Percentiles rank a stretch among this genome's conserved stretches.
Evolutionary conservation across 352 stramenopile species (phyloP).

Genomic region (Phytopythium delawarense): DNA sequence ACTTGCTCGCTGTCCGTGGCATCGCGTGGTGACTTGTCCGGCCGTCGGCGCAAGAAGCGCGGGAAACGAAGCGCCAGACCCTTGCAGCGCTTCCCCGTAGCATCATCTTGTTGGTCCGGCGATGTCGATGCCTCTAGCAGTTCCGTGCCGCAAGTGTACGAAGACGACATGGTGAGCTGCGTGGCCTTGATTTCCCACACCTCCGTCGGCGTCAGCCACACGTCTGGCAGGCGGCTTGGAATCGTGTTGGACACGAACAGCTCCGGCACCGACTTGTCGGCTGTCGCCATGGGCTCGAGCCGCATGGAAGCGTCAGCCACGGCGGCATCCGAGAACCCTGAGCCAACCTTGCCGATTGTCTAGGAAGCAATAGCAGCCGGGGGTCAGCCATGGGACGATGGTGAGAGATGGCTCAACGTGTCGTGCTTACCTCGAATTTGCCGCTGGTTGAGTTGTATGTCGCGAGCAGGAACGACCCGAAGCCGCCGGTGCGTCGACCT

Average conservation of each 20-base stretch:
- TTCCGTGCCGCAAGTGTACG: constrained; percentile 88
- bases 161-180: constrained; percentile 95
- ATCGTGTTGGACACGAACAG: constrained; percentile 33
- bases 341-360: constrained; percentile 92
- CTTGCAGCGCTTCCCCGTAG: constrained; percentile 18
- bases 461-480: constrained; percentile 98
- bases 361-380: constrained; percentile 5
- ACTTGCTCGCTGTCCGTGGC: constrained; percentile 96
- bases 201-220: constrained; percentile 92
- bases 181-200: constrained; percentile 99
- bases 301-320: constrained; percentile 67
- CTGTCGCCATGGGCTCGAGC: constrained; percentile 28
- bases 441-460: constrained; percentile 93
- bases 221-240: constrained; percentile 77
- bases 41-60: constrained; percentile 94
- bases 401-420: too few species aligned
- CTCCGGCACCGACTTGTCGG: constrained; percentile 50
- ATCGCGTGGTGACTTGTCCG: constrained; percentile 95
- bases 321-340: constrained; percentile 97
- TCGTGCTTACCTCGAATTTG: constrained; percentile 89
- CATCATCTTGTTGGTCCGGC: neutral
- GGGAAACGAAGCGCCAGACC: constrained; percentile 98
- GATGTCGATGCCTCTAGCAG: neutral
- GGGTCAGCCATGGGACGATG: neutral
- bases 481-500: constrained; percentile 93